Base-by-base conservation (phyloP, 2,329 filamentous ascomycete species). In the Mycocentrospora acerina region DNA sequence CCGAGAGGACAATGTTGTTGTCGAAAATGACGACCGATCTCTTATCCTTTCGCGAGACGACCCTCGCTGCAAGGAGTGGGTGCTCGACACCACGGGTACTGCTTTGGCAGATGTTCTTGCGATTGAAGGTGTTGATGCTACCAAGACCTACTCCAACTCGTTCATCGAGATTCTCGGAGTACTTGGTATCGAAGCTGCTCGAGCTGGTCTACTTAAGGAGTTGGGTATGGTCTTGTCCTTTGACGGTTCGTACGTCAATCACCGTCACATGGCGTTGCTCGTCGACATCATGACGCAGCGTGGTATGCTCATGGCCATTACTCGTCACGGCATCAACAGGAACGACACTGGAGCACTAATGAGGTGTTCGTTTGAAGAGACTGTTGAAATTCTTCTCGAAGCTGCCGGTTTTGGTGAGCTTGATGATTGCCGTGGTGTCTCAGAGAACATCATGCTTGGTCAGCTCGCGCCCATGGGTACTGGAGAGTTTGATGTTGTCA, bases 301-400 rank as follows among this genome's bases (percentile, higher is more conserved):
- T 59, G 93, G 93, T 53, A 85, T 86, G 58, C 84, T 98, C 60
- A 95, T 95, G 69, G 91, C 93, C 11, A 91, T 98, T 49, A 98
- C 93, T 39, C 88, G 93, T 71, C 93, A 98, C 66, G 93, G 93
- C 72, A 98, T 98, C 75, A 98, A 98, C 75, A 84, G 93, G 59
- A 89, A 91, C 17, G 93, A 98, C 64, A 98, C 94, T 46, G 93
- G 93, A 75, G 94, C 93, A 8, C 78, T 98, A 59, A 98, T 98
- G 93, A 86, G 93, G 68, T 98, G 94, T 77, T 98, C 93, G 2
- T 98, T 98, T 72, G 93, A 98, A 71, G 94, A 98, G 70, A 98
- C 93, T 1, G 93, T 98, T 27, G 94, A 98, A 66, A 98, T 98
- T 75, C 76, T 98, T 36, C 82, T 98, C 14, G 93, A 98, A 65